Evolutionary conservation across 2,329 filamentous ascomycete species (phyloP), one percentile per base, ranked within the genome.

Genomic region (Decorospora gaudefroyi): DNA sequence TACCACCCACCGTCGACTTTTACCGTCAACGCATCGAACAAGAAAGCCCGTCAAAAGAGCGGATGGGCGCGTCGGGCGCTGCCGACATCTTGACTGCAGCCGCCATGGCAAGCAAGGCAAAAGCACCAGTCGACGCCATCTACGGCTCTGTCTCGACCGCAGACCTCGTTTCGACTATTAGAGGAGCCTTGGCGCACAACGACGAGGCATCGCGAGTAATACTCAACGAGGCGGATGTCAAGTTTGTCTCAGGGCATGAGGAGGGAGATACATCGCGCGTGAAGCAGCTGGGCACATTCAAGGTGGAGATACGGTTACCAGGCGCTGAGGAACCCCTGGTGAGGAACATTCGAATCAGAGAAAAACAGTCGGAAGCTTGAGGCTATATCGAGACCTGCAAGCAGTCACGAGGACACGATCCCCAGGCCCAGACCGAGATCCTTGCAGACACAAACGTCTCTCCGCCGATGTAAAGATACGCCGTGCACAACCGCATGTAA

Each of bases 121-220:
- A 67, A 46, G 42, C 53, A 11, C 36, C 41, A 3, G 40, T 46
- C 15, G 62, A 65, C 13, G 67, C 69, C 11, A 80, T 78, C 34
- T 77, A 79, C 52, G 80, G 79, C 17, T 79, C 77, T 3, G 78
- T 83, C 3, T 76, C 77, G n/a, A 75, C 74, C 6, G 63, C 69
- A 16, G 80, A 83, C 58, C 70, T 83, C 40, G 73, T 72, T 6
- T 61, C 68, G 11, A 75, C 72, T 16, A 71, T 83, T 42, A 75
- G 72, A 46, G 71, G 71, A 28, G 70, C 75, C 16, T 65, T 82
- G 51, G 74, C 73, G 23, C 72, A 74, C 43, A 76, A 80, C 53
- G 73, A 77, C 40, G 75, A 81, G 62, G 78, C 77, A 18, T 69
- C 72, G 21, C 70, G 74, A 12, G 73, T 83, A 2, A 70, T 76